Conservation (phyloP, 2,329 filamentous ascomycete genomes). For the Colletotrichum kahawae region DNA sequence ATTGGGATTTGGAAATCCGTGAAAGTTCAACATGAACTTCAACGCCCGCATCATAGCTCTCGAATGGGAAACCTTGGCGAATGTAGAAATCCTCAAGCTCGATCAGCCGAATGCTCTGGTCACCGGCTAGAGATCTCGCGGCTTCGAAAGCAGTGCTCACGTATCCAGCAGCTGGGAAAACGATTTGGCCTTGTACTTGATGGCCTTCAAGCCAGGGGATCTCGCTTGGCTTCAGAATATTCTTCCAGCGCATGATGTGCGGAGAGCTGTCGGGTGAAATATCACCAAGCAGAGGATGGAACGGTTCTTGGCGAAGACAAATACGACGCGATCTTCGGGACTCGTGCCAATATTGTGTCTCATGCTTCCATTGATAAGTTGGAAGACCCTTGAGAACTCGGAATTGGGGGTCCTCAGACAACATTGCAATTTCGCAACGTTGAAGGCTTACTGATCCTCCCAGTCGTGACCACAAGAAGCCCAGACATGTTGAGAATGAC, state of each 20-base stretch:
- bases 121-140: neutral
- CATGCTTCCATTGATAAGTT: neutral
- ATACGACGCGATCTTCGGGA: neutral
- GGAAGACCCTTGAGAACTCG: neutral
- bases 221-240: constrained; percentile 28
- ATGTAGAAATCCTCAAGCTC: neutral
- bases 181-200: constrained; percentile 31
- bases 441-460: neutral
- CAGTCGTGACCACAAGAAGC: constrained; percentile 26
- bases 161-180: constrained; percentile 46
- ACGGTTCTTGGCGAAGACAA: neutral
- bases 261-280: neutral
- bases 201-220: constrained; percentile 46
- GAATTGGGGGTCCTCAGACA: neutral
- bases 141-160: constrained; percentile 39
- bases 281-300: neutral
- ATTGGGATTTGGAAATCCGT: neutral
- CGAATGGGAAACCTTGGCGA: neutral
- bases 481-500: constrained; percentile 18
- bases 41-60: neutral
- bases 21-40: neutral
- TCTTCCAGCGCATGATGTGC: constrained; percentile 23
- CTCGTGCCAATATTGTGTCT: neutral
- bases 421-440: neutral
- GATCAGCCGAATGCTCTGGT: neutral